Evolutionary conservation across 495 filamentous ascomycete genomes (phyloP).

Genomic region (Neurospora discreta): DNA sequence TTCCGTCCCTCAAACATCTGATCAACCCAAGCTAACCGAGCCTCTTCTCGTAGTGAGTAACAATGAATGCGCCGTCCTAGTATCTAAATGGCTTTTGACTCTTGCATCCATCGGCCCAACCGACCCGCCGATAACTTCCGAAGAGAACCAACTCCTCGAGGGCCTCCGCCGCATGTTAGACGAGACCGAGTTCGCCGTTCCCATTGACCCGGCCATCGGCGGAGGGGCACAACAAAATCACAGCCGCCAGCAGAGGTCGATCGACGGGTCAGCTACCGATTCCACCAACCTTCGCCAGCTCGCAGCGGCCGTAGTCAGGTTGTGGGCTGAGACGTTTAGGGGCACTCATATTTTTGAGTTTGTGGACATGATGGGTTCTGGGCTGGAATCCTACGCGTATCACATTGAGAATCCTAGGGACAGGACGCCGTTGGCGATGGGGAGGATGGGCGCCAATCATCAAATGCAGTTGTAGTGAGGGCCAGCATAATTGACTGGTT

Average conservation of each 20-base stretch:
- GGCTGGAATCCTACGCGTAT: conserved; percentile 54
- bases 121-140: conserved; percentile 34
- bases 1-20: background rate
- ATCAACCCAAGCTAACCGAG: background rate
- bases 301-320: conserved; percentile 48
- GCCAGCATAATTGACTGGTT: background rate
- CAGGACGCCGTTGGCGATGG: conserved; percentile 30
- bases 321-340: conserved; percentile 61
- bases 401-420: conserved; percentile 46
- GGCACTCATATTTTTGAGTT: conserved; percentile 59
- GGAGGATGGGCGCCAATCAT: background rate
- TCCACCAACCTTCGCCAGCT: conserved; percentile 47
- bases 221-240: conserved; percentile 16
- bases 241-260: conserved; percentile 17
- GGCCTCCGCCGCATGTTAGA: conserved; percentile 65
- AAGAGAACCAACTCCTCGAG: conserved; percentile 54
- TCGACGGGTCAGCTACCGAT: conserved; percentile 31
- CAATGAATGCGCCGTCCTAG: conserved; percentile 57
- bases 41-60: conserved; percentile 40
- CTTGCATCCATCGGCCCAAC: conserved; percentile 31
- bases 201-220: conserved; percentile 35
- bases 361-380: conserved; percentile 50
- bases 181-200: conserved; percentile 62
- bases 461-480: background rate
- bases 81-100: conserved; percentile 43